Evolutionary conservation across 192 early-diverging fungal species (phyloP), one percentile per base, ranked within the genome.

Genomic region (Coemansia sp.): DNA sequence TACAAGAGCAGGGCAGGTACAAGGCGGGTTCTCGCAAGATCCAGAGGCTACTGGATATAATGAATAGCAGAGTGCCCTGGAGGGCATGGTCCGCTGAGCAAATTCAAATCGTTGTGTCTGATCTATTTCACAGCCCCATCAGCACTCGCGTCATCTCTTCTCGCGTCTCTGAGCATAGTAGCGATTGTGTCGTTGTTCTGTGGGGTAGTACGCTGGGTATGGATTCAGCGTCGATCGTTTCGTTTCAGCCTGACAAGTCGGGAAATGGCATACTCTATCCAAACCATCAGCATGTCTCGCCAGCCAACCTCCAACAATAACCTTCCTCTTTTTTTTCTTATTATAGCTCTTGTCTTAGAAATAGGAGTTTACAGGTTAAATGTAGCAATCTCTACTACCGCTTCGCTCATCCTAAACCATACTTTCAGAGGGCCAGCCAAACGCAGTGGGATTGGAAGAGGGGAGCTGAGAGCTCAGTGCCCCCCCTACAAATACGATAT

Each of bases 21-120:
- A 42, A 12, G 20, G n/a, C 24, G 9, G 14, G 45, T 15, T 70
- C 68, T 1, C 59, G 46, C 12, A 15, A 39, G 4, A 42, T 71
- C 6, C 74, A 76, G 41, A 38, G 7, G 1, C 29, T 41, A 12
- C 42, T 76, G 15, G 42, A 70, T 24, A 5, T 54, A 17, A 54
- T 54, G 51, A 54, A 54, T 17, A 15, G 29, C 2, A 10, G 51
- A 31, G 29, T 54, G 29, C 27, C 51, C 8, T 3, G 27, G 3
- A 31, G 14, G 51, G 1, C 51, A 17, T 31, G 7, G 29, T 31
- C 25, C 2, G 29, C 29, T 25, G 51, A 54, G 12, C 27, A 31
- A 10, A 27, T 54, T 8, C 29, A 54, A 31, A 54, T 54, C 2
- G 27, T 31, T 15, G 51, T 54, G 17, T 25, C 51, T 1, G 27